Percentiles rank a stretch among this genome's conserved stretches.
These are phyloP conservation scores for Chondrostereum purpureum DNA, from an alignment of 1,284 basidiomycete genomes.

Conservation along the genomic window DNA sequence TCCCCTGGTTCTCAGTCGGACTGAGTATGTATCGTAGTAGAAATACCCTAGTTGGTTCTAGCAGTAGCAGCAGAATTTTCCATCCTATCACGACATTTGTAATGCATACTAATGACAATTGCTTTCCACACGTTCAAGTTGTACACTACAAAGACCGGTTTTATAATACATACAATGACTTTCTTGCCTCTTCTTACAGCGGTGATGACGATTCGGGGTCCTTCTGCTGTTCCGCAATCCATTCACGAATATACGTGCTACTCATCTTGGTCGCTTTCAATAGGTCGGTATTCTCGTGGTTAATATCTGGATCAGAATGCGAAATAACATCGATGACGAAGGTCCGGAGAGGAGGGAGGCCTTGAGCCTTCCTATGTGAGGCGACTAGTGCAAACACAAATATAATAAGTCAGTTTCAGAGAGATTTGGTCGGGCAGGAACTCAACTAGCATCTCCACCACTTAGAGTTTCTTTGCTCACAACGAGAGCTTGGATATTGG, in stretches of 20 bases:
- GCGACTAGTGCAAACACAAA: conserved; percentile 44
- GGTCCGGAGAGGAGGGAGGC: conserved; percentile 54
- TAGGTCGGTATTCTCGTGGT: conserved; percentile 56
- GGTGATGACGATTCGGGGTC: background rate
- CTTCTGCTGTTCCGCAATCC: conserved; percentile 49
- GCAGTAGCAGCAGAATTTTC: no score
- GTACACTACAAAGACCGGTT: background rate
- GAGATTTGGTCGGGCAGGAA: no score
- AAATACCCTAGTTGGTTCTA: no score
- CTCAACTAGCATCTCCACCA: conserved; percentile 72
- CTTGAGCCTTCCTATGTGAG: conserved; percentile 45
- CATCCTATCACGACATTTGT: no score
- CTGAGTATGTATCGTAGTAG: no score
- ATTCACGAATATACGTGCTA: conserved; percentile 82
- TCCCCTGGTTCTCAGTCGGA: no score
- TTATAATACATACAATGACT: background rate
- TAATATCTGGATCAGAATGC: conserved; percentile 45
- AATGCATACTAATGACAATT: no score
- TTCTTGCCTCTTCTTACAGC: background rate
- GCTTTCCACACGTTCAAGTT: no score
- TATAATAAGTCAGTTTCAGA: conserved; percentile 1
- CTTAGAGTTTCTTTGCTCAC: conserved; percentile 80
- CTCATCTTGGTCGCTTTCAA: conserved; percentile 82
- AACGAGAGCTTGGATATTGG: conserved; percentile 79
- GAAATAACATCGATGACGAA: conserved; percentile 89